Conservation (phyloP, 305 asterid species). For the Rubia peregrina region DNA sequence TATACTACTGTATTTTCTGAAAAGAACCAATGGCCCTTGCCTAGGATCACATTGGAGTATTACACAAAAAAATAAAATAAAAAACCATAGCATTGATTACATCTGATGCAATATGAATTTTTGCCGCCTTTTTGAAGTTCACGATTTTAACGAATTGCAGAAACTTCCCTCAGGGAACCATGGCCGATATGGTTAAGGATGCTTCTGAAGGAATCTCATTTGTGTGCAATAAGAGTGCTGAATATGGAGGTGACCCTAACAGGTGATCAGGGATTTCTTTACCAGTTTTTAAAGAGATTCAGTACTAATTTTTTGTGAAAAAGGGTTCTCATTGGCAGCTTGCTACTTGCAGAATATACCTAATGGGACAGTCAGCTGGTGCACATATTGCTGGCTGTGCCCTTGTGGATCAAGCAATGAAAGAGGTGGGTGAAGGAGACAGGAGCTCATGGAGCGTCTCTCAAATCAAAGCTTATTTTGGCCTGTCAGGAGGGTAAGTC, state of each 20-base stretch:
- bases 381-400: slow-evolving; percentile 95
- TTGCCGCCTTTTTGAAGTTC: not conserved
- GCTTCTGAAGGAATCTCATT: slow-evolving; percentile 89
- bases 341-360: slow-evolving; percentile 47
- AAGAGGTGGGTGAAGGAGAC: slow-evolving; percentile 64
- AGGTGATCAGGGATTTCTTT: slow-evolving; percentile 31
- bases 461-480: slow-evolving; percentile 79
- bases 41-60: not conserved
- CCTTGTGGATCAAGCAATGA: slow-evolving; percentile 77
- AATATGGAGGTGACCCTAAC: slow-evolving; percentile 92
- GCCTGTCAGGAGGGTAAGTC: slow-evolving; percentile 93
- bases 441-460: slow-evolving; percentile 77
- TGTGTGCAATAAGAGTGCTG: slow-evolving; percentile 79
- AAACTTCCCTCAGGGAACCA: slow-evolving; percentile 97
- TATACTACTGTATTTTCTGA: not conserved
- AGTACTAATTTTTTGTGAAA: slow-evolving; percentile 3
- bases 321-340: slow-evolving; percentile 6
- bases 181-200: slow-evolving; percentile 83
- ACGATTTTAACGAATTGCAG: slow-evolving; percentile 36
- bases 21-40: not conserved
- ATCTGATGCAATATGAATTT: slow-evolving; percentile 16
- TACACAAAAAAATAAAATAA: not conserved
- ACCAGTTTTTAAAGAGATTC: not conserved
- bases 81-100: slow-evolving; percentile 9
- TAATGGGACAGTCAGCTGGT: slow-evolving; percentile 99